A percentile compares a stretch with the other conserved stretches of the same genome.
Conservation (phyloP, 2,329 filamentous ascomycete species). For the Scedosporium minutisporum region DNA sequence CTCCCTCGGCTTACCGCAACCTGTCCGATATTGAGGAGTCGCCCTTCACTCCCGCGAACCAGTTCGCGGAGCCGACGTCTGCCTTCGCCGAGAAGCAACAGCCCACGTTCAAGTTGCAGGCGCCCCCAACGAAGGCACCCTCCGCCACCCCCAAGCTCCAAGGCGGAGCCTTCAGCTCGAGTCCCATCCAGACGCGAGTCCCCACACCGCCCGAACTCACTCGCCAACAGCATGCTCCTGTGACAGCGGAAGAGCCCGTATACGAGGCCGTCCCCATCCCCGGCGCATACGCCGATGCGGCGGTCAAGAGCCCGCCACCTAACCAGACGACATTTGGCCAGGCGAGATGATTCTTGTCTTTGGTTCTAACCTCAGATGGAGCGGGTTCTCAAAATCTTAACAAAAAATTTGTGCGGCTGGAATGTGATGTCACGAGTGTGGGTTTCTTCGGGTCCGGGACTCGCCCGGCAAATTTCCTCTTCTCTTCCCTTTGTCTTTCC, state of each 20-base stretch:
- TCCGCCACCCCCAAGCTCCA: constrained; percentile 63
- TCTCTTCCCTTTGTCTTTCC: neutral
- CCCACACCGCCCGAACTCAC: constrained; percentile 29
- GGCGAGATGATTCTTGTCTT: constrained; percentile 11
- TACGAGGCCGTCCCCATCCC: constrained; percentile 87
- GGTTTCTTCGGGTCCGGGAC: no score
- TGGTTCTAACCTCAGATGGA: neutral
- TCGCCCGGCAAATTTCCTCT: neutral
- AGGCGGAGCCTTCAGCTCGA: constrained; percentile 52
- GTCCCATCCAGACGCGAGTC: constrained; percentile 26
- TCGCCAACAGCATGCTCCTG: constrained; percentile 54
- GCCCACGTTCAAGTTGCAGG: constrained; percentile 71
- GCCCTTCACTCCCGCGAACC: constrained; percentile 43
- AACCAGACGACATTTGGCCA: constrained; percentile 33
- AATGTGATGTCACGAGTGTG: no score
- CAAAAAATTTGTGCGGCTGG: no score
- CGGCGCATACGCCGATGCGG: constrained; percentile 60
- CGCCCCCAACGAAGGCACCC: constrained; percentile 71
- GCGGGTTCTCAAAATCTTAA: neutral
- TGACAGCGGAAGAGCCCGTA: constrained; percentile 69
- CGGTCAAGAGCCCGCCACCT: constrained; percentile 41
- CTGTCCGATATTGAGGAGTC: constrained; percentile 32
- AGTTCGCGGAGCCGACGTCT: constrained; percentile 53
- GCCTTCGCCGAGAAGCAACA: constrained; percentile 42
- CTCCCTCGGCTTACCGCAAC: constrained; percentile 45